Conservation (phyloP, 169 alveolate species). For the Babesia bovis region DNA sequence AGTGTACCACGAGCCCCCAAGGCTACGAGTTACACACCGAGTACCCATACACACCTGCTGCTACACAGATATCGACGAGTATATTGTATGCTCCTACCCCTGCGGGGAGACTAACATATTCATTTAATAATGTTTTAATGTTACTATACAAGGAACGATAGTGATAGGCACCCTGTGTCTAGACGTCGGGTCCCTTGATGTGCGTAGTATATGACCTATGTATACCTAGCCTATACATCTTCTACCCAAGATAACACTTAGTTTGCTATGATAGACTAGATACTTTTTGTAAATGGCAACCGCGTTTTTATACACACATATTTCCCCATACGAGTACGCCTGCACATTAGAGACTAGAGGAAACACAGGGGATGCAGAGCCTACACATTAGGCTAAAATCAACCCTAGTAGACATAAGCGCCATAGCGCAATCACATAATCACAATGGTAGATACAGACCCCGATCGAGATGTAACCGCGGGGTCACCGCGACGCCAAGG, state of each 20-base stretch:
- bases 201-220: background rate
- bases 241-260: no score
- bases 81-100: slow-evolving; percentile 23
- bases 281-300: background rate
- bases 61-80: slow-evolving; percentile 5
- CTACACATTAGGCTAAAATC: no score
- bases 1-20: slow-evolving; percentile 26
- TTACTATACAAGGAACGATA: background rate
- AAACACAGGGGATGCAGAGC: no score
- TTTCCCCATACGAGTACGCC: slow-evolving; percentile 14
- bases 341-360: slow-evolving; percentile 12
- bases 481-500: background rate
- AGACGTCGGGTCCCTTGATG: background rate
- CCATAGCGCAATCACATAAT: no score
- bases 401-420: no score
- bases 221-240: no score
- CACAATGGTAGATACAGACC: no score
- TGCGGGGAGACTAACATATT: slow-evolving; percentile 38
- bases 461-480: background rate
- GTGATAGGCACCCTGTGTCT: background rate
- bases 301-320: slow-evolving; percentile 2
- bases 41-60: background rate
- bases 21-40: slow-evolving; percentile 27
- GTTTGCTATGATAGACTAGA: no score
- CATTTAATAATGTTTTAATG: slow-evolving; percentile 20